Evolutionary conservation across 73 alveolate species (phyloP), one percentile per base, ranked within the genome.

Genomic region (Paramecium octaurelia): DNA sequence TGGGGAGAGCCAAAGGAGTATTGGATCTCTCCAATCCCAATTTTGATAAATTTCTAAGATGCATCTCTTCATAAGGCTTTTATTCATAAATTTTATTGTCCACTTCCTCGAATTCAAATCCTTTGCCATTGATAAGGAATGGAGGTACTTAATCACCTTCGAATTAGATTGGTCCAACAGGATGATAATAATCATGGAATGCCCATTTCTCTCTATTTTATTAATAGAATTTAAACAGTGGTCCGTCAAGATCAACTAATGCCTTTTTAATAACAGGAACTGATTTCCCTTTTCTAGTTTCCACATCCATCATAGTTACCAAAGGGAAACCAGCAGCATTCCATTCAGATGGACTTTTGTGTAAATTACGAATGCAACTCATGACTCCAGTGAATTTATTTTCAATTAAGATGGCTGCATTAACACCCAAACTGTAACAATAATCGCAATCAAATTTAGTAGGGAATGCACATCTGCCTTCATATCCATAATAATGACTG

Each of bases 401-500:
- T 21, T 60, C 59, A 16, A 95, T 95, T 77, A 96, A 87, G 5
- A 94, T 75, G 23, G 97, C 97, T 24, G 99, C 98, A 48, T 91
- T 95, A 68, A 95, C 94, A 75, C 99, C 99, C 60, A 98, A 91
- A 8, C 98, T 93, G 93, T 98, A 98, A 96, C 99, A 98, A 93
- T 98, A 98, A 48, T 96, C 95, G 40, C 99, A 95, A 94, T 98
- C 99, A 86, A 98, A 98, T 87, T 97, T 97, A 18, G 99, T 91
- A 23, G 99, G 99, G 85, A 98, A 96, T 14, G 99, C 99, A 94
- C 99, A 90, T 90, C 99, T 95, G 38, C 99, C 99, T 87, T 98
- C 99, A 86, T 98, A 98, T 24, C 99, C 99, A 88, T 95, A 96
- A 96, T 94, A 97, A 83, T 97, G 99, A 86, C 92, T 83, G 54